These are phyloP conservation scores for Begonia fuchsioides DNA, from an alignment of 306 rosid species.

Conservation along the genomic window DNA sequence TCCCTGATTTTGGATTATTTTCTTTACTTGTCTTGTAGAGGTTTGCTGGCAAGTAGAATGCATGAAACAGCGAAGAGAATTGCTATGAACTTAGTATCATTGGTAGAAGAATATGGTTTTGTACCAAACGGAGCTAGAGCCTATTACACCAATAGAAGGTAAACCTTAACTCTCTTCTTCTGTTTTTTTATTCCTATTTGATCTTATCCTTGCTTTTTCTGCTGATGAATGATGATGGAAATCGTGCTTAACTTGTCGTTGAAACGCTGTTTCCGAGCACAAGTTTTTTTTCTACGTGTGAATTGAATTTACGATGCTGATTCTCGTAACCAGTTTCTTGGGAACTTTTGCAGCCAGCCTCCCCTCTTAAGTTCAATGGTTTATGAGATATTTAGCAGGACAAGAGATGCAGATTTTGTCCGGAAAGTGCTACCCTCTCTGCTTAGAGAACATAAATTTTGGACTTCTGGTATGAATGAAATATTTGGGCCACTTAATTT, in stretches of 20 bases:
- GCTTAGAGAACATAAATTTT: slow-evolving; percentile 59
- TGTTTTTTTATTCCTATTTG: neutral
- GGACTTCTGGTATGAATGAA: slow-evolving; percentile 66
- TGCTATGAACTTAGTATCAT: slow-evolving; percentile 52
- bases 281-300: neutral
- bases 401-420: slow-evolving; percentile 47
- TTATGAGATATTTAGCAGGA: slow-evolving; percentile 44
- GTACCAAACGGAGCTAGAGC: slow-evolving; percentile 82
- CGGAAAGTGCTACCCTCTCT: slow-evolving; percentile 67
- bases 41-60: slow-evolving; percentile 79
- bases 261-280: neutral
- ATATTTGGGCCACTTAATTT: neutral
- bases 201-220: too few species aligned
- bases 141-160: slow-evolving; percentile 86
- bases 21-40: slow-evolving; percentile 28
- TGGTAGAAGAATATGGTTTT: slow-evolving; percentile 56
- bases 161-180: neutral
- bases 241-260: neutral
- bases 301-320: neutral
- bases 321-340: neutral
- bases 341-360: slow-evolving; percentile 66
- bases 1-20: neutral
- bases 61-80: slow-evolving; percentile 51
- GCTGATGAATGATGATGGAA: too few species aligned
- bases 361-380: slow-evolving; percentile 90